phyloP scores from a whole-genome alignment of 306 rosid species.

The Quillaja saponaria region DNA sequence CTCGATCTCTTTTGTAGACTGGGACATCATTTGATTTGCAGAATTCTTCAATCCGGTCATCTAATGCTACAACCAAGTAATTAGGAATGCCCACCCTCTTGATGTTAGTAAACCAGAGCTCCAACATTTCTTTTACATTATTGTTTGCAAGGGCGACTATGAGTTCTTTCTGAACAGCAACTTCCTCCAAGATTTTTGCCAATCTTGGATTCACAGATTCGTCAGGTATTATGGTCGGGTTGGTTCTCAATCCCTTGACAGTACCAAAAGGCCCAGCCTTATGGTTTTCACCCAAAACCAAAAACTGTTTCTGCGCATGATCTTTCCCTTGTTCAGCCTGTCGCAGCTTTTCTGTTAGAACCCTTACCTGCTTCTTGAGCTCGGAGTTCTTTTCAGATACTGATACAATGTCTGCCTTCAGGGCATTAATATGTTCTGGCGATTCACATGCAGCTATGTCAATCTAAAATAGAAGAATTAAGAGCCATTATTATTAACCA shows the following conservation, averaged over 20 bases:
- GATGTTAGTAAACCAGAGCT: conserved; percentile 69
- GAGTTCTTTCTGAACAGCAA: conserved; percentile 67
- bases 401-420: conserved; percentile 52
- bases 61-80: conserved; percentile 77
- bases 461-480: conserved; percentile 37
- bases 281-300: conserved; percentile 60
- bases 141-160: conserved; percentile 74
- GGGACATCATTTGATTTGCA: conserved; percentile 74
- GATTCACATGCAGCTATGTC: conserved; percentile 56
- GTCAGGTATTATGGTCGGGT: conserved; percentile 70
- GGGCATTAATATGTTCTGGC: conserved; percentile 41
- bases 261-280: conserved; percentile 86
- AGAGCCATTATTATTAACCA: neutral
- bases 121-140: conserved; percentile 70
- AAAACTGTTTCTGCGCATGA: conserved; percentile 64
- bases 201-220: conserved; percentile 78
- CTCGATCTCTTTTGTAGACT: conserved; percentile 79
- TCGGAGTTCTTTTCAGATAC: conserved; percentile 50
- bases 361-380: conserved; percentile 53
- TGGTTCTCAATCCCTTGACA: conserved; percentile 77
- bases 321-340: conserved; percentile 66
- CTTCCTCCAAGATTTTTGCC: conserved; percentile 63
- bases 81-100: conserved; percentile 74
- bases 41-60: conserved; percentile 56
- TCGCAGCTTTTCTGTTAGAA: conserved; percentile 55